Evolutionary conservation across 2,329 filamentous ascomycete genomes (phyloP).

Genomic region (Aspergillus arachidicola): DNA sequence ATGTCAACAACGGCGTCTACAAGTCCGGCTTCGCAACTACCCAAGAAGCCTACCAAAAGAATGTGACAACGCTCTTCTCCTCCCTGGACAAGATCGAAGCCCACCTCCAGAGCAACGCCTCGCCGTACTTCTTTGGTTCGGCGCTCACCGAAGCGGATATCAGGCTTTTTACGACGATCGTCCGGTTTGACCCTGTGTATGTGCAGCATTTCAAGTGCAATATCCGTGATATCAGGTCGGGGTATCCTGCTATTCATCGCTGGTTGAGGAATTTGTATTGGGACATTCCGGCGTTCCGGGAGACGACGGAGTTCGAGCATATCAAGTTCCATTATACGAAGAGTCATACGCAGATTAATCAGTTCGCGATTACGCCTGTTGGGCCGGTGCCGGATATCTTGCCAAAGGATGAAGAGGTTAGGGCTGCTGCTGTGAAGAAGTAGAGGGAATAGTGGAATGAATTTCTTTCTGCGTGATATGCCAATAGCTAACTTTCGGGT

Average conservation of each 20-base stretch:
- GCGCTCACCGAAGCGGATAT: constrained; percentile 81
- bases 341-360: constrained; percentile 68
- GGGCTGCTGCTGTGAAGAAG: constrained; percentile 25
- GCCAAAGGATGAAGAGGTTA: constrained; percentile 75
- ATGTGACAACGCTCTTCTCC: constrained; percentile 71
- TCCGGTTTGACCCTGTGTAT: constrained; percentile 76
- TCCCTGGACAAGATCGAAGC: constrained; percentile 76
- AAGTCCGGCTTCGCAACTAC: constrained; percentile 79
- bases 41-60: constrained; percentile 78
- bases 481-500: neutral
- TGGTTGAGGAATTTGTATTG: constrained; percentile 88
- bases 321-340: constrained; percentile 82
- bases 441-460: neutral
- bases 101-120: constrained; percentile 57
- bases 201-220: constrained; percentile 85
- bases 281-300: constrained; percentile 74
- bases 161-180: constrained; percentile 71
- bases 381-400: constrained; percentile 84
- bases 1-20: constrained; percentile 57
- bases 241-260: constrained; percentile 77
- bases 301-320: constrained; percentile 89
- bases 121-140: constrained; percentile 74
- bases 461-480: neutral
- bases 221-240: constrained; percentile 77
- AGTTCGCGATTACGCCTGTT: constrained; percentile 74